These are phyloP conservation scores for Cucurbita pepo DNA, from an alignment of 306 rosid species.

Conservation along the genomic window DNA sequence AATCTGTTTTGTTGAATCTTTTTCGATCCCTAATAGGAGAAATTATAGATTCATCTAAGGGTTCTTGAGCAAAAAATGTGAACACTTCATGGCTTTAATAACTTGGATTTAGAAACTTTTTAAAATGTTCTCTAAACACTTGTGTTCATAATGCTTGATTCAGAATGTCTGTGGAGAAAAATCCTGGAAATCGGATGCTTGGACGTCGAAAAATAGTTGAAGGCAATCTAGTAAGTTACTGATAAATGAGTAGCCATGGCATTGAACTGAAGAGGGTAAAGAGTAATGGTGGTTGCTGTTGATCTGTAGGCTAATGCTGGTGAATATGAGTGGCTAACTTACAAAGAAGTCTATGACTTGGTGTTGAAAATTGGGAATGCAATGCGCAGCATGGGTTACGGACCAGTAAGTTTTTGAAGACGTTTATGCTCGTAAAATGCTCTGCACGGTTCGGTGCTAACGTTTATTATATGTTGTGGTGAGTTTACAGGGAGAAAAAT, in stretches of 20 bases:
- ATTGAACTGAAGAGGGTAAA: slow-evolving; percentile 12
- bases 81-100: neutral
- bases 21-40: neutral
- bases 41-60: too few species aligned
- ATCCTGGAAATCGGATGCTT: slow-evolving; percentile 61
- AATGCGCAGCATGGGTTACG: slow-evolving; percentile 50
- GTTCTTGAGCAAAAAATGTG: neutral
- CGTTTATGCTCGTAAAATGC: neutral
- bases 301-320: slow-evolving; percentile 71
- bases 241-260: neutral
- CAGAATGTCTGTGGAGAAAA: slow-evolving; percentile 72
- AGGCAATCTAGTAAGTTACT: slow-evolving; percentile 37
- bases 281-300: neutral
- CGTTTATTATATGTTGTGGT: neutral
- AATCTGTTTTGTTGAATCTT: neutral
- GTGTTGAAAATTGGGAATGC: slow-evolving; percentile 76
- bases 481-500: slow-evolving; percentile 51
- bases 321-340: slow-evolving; percentile 63
- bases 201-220: slow-evolving; percentile 52
- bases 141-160: neutral
- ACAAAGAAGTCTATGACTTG: slow-evolving; percentile 51
- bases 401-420: slow-evolving; percentile 32
- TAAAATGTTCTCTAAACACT: neutral
- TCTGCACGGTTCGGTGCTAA: neutral
- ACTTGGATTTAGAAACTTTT: neutral